phyloP scores from a whole-genome alignment of 1,139 yeast genomes.

The Chernovozyma sophiae-reginae region DNA sequence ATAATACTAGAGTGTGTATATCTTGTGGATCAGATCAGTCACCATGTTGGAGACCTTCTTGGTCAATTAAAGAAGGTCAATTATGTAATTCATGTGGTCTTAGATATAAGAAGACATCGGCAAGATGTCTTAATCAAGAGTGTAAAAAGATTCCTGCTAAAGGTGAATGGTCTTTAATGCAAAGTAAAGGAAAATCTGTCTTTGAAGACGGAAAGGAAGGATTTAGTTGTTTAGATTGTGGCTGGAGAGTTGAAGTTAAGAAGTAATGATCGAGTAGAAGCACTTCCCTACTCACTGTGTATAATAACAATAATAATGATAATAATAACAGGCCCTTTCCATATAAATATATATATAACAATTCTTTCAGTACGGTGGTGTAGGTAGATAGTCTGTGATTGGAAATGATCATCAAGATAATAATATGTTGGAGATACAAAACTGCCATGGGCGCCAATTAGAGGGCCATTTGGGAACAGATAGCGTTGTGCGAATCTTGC shows the following conservation, averaged over 20 bases:
- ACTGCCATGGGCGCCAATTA: too few relatives aligned
- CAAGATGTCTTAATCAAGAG: constrained; percentile 69
- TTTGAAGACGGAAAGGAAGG: constrained; percentile 45
- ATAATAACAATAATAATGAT: neutral
- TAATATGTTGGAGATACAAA: too few relatives aligned
- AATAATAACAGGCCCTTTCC: too few relatives aligned
- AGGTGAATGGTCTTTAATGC: constrained; percentile 92
- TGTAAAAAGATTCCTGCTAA: constrained; percentile 93
- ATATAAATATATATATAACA: too few relatives aligned
- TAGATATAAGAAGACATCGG: constrained; percentile 89
- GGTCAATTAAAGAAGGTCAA: constrained; percentile 88
- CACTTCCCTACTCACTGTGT: neutral
- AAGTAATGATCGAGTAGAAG: too few relatives aligned
- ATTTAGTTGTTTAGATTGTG: constrained; percentile 69
- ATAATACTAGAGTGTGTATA: constrained; percentile 60
- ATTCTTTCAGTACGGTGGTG: too few relatives aligned
- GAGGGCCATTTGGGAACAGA: too few relatives aligned
- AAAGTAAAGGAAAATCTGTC: constrained; percentile 51
- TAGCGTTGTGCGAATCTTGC: too few relatives aligned
- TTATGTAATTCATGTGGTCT: constrained; percentile 95
- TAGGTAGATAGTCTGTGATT: too few relatives aligned
- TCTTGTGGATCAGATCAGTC: constrained; percentile 90
- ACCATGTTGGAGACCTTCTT: constrained; percentile 98
- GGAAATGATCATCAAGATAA: too few relatives aligned
- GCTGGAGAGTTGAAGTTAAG: constrained; percentile 42